Evolutionary conservation across 345 rosid genomes (phyloP), one percentile per base, ranked within the genome.

Genomic region (Sisymbrium altissimum): DNA sequence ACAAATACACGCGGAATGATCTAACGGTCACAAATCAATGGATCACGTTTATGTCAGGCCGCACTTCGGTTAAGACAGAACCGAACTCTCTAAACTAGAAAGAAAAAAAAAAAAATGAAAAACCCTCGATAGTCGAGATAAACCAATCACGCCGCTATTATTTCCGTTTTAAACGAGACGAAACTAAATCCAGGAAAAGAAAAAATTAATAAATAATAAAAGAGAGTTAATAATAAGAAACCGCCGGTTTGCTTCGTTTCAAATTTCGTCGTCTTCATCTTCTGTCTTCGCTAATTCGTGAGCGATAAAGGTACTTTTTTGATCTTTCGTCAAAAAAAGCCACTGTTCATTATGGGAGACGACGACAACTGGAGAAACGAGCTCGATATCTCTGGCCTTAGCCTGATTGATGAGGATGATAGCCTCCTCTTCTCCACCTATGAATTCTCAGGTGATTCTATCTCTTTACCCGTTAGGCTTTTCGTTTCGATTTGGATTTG

Each of bases 341-440:
- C 80, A 57, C 17, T 59, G 46, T 41, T 15, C 46, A 43, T 50
- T 14, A 93, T 91, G 98, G 89, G 68, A 49, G 91, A 84, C 44
- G 30, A 84, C 12, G 81, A 75, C 60, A 27, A 50, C 23, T 79
- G 79, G 57, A 75, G 48, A 67, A 57, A 56, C 60, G 81, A 62
- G 64, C 75, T 84, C 29, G 73, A 75, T 32, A 75, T 81, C 57
- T 78, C 63, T 66, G 82, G 84, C 66, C 82, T 88, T 33, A 86
- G 88, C 74, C 89, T 94, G 67, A 86, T 95, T 55, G 97, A 95
- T 66, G 99, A 92, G 77, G 96, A 92, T 65, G 99, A 95, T 73
- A 85, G 82, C 78, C 96, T 95, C 75, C 83, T 89, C 79, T 15
- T 68, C 76, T 68, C 89, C 43, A 64, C n/a, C 68, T 67, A 11